Percentiles rank a stretch among this genome's conserved stretches.
Conservation (phyloP, 257 asterid species). For the Gardenia jasminoides region DNA sequence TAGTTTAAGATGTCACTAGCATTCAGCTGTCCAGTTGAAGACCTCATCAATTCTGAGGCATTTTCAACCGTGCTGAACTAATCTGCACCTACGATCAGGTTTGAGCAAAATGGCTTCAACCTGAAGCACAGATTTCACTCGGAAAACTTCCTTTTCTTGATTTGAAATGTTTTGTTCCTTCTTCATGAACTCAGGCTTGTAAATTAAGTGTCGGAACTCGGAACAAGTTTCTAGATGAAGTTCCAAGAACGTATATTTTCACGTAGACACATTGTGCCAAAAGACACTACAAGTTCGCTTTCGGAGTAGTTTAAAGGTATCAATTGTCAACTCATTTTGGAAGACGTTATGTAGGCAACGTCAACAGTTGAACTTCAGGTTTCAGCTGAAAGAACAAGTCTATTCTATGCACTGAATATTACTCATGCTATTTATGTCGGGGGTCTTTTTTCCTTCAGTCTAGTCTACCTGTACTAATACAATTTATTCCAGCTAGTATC, state of each 20-base stretch:
- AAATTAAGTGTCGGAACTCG: conserved; percentile 17
- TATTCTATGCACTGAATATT: not conserved
- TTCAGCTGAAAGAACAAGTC: conserved; percentile 19
- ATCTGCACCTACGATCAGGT: not conserved
- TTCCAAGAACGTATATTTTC: not conserved
- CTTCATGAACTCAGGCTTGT: conserved; percentile 9
- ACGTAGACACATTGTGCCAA: not conserved
- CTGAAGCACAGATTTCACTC: not conserved
- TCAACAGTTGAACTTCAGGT: conserved; percentile 23
- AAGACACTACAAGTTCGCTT: conserved; percentile 4
- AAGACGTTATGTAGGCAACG: conserved; percentile 43
- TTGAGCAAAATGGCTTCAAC: not conserved
- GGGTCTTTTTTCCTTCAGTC: not conserved
- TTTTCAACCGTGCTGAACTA: not conserved
- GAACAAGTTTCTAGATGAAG: conserved; percentile 18
- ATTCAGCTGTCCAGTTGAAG: not conserved
- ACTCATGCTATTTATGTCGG: not conserved
- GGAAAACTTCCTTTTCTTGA: not conserved
- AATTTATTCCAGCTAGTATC: not conserved
- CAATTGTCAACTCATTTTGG: conserved; percentile 6
- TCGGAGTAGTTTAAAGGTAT: conserved; percentile 28
- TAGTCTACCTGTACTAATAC: not conserved
- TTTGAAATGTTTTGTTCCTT: not conserved
- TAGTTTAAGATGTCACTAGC: not conserved
- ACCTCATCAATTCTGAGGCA: not conserved